Evolutionary conservation across 768 basidiomycete genomes (phyloP).

Genomic region (Pleurotus djamor): DNA sequence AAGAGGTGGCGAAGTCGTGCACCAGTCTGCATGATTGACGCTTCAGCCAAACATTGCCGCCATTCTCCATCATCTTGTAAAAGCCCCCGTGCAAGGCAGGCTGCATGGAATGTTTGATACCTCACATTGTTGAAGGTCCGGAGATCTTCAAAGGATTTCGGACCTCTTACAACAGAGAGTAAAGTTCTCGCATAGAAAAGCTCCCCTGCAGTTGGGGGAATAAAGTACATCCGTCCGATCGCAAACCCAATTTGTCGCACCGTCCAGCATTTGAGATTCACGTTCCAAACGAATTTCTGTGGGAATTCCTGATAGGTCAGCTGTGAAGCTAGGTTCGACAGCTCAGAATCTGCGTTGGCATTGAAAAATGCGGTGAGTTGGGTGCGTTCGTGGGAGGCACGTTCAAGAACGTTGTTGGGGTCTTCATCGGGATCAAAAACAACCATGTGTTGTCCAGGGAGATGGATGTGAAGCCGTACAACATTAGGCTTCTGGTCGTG

Average conservation of each 20-base stretch:
- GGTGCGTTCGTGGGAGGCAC: conserved; percentile 12
- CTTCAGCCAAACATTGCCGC: conserved; percentile 38
- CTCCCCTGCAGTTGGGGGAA: conserved; percentile 24
- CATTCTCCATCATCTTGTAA: conserved; percentile 44
- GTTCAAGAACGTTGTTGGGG: conserved; percentile 11
- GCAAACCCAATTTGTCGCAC: conserved; percentile 12
- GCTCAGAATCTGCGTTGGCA: conserved; percentile 18
- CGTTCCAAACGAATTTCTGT: conserved; percentile 20
- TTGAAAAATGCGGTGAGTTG: conserved; percentile 27
- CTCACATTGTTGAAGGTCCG: conserved; percentile 11
- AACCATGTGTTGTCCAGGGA: conserved; percentile 20
- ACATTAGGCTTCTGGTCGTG: conserved; percentile 29
- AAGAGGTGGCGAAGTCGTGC: conserved; percentile 32
- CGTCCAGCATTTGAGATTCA: background rate
- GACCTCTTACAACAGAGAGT: conserved; percentile 33
- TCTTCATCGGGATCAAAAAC: conserved; percentile 21
- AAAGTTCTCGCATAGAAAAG: conserved; percentile 35
- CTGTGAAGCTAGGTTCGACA: conserved; percentile 9
- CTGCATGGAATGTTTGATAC: conserved; percentile 28
- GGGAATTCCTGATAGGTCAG: conserved; percentile 32
- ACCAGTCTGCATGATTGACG: conserved; percentile 33
- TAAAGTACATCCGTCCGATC: conserved; percentile 29
- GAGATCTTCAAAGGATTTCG: conserved; percentile 22
- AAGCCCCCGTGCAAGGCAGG: conserved; percentile 28
- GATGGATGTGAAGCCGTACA: conserved; percentile 27